phyloP scores from a whole-genome alignment of 1,139 yeast species.

The Kodamaea alishanica region DNA sequence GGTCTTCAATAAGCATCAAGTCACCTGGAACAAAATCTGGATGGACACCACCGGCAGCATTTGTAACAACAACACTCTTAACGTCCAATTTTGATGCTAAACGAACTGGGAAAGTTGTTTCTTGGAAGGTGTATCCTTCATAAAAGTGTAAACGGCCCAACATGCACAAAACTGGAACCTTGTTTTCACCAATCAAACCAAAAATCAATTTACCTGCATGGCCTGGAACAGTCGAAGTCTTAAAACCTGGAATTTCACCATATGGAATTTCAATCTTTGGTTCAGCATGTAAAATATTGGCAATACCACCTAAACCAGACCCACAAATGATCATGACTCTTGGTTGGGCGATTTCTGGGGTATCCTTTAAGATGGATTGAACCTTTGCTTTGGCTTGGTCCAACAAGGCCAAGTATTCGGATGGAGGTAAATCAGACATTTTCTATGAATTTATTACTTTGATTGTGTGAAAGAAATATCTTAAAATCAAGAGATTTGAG shows the following conservation, averaged over 20 bases:
- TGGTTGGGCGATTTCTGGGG: constrained; percentile 37
- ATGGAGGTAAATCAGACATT: constrained; percentile 12
- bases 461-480: background rate
- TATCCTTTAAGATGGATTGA: constrained; percentile 11
- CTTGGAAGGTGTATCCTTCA: constrained; percentile 80
- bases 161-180: constrained; percentile 86
- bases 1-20: constrained; percentile 85
- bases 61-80: constrained; percentile 67
- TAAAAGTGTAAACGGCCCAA: constrained; percentile 89
- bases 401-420: constrained; percentile 20
- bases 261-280: constrained; percentile 56
- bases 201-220: constrained; percentile 82
- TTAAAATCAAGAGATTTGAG: no score
- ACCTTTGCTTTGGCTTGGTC: constrained; percentile 20
- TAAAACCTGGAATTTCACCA: constrained; percentile 73
- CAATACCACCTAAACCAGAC: constrained; percentile 88
- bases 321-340: constrained; percentile 85
- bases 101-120: constrained; percentile 83
- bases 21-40: constrained; percentile 72
- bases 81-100: constrained; percentile 65
- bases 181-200: constrained; percentile 66
- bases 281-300: constrained; percentile 45
- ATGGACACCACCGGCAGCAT: constrained; percentile 92
- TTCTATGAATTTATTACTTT: background rate
- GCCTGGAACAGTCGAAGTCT: constrained; percentile 79